Evolutionary conservation across 495 filamentous ascomycete species (phyloP).

Genomic region (Filosporella fistucella): DNA sequence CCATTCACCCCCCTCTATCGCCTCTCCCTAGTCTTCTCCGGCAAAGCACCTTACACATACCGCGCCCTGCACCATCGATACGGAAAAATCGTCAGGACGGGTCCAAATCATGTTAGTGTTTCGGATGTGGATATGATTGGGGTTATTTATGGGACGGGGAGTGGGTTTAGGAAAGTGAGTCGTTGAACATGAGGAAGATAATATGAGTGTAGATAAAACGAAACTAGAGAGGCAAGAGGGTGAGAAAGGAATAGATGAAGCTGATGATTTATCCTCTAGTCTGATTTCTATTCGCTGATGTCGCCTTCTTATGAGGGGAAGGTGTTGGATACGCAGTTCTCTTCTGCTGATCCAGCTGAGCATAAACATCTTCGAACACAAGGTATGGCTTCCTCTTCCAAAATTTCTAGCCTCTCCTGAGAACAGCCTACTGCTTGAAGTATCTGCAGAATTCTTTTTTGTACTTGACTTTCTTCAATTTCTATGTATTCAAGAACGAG

Average conservation of each 20-base stretch:
- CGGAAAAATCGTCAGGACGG: not conserved
- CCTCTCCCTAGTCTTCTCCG: not conserved
- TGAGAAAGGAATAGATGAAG: not conserved
- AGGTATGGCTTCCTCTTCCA: no score
- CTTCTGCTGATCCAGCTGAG: conserved; percentile 19
- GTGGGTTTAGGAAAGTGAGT: not conserved
- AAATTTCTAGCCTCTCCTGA: no score
- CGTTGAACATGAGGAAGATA: no score
- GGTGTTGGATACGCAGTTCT: conserved; percentile 20
- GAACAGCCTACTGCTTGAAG: no score
- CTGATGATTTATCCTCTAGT: conserved; percentile 23
- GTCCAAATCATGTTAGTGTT: not conserved
- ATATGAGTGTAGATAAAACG: no score
- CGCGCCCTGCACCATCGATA: not conserved
- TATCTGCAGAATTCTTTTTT: no score
- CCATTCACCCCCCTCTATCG: not conserved
- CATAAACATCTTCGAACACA: conserved; percentile 22
- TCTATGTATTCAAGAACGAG: no score
- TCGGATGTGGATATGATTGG: not conserved
- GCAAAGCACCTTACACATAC: not conserved
- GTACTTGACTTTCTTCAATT: no score
- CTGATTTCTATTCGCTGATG: conserved; percentile 36
- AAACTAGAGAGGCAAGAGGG: no score
- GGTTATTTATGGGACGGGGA: not conserved
- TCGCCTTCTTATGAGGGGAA: not conserved